These are phyloP conservation scores for Lentithecium fluviatile DNA, from an alignment of 495 filamentous ascomycete genomes.

Conservation along the genomic window DNA sequence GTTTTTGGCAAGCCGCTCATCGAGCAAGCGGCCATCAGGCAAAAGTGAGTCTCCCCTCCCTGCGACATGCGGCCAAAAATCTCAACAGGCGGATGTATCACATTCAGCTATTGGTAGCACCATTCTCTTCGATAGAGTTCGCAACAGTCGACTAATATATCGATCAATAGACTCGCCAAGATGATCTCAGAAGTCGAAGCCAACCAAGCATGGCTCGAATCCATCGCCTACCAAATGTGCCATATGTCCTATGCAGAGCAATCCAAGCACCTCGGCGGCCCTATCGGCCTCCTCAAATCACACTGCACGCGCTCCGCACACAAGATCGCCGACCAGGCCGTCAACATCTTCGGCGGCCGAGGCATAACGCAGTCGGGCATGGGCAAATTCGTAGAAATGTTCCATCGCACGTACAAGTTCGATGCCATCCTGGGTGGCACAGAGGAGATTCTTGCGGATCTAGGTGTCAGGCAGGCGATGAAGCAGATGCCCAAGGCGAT, in stretches of 20 bases:
- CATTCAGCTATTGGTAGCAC: too few species aligned
- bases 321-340: constrained; percentile 77
- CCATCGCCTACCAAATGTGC: constrained; percentile 83
- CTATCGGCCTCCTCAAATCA: constrained; percentile 81
- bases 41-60: constrained; percentile 54
- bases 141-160: background rate
- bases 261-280: constrained; percentile 70
- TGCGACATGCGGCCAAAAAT: background rate
- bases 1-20: constrained; percentile 80
- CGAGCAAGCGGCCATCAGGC: constrained; percentile 81
- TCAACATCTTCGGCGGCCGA: constrained; percentile 84
- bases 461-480: constrained; percentile 80
- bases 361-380: constrained; percentile 80
- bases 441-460: constrained; percentile 79
- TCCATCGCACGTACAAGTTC: constrained; percentile 83
- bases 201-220: constrained; percentile 83
- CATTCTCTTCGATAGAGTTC: too few species aligned
- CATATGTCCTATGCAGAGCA: constrained; percentile 80
- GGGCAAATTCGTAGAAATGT: constrained; percentile 77
- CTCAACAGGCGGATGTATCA: too few species aligned
- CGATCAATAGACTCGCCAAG: constrained; percentile 61
- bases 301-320: constrained; percentile 71
- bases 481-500: constrained; percentile 81
- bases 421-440: constrained; percentile 83
- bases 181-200: constrained; percentile 83